phyloP scores from a whole-genome alignment of 139 green algal genomes.

The Picochlorum sp. region DNA sequence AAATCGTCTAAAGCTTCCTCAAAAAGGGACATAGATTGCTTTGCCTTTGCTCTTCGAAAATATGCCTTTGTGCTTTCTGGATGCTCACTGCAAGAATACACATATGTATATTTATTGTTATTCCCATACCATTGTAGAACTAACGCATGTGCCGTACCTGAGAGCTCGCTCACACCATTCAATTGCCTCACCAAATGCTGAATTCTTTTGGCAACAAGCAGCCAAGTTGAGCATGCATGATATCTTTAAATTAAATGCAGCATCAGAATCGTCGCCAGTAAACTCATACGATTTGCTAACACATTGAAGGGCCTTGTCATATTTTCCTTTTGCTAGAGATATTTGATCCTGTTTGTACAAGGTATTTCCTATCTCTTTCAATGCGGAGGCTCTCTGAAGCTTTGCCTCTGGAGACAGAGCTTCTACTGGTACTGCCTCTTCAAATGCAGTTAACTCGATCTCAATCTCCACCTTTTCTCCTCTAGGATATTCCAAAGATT shows the following conservation, averaged over 20 bases:
- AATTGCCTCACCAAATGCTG: conserved; percentile 23
- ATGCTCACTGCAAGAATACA: conserved; percentile 11
- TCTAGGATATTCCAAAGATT: conserved; percentile 5
- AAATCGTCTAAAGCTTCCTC: conserved; percentile 18
- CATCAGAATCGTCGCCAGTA: conserved; percentile 15
- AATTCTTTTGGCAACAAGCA: conserved; percentile 12
- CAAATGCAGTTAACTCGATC: conserved; percentile 58
- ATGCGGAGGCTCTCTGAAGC: conserved; percentile 29
- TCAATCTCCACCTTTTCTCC: conserved; percentile 51
- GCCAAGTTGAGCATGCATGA: conserved; percentile 26
- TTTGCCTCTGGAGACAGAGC: conserved; percentile 34
- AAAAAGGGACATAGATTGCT: conserved; percentile 12
- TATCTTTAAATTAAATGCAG: not conserved
- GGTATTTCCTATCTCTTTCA: conserved; percentile 56
- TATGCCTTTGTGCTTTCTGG: conserved; percentile 22
- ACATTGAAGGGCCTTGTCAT: conserved; percentile 22
- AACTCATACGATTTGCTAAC: conserved; percentile 13
- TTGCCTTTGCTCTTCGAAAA: conserved; percentile 20
- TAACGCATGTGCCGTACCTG: conserved; percentile 7
- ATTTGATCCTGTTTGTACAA: conserved; percentile 40
- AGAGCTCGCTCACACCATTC: conserved; percentile 17
- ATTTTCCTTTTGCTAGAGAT: conserved; percentile 19
- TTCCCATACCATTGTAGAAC: too few relatives aligned
- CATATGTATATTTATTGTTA: too few relatives aligned
- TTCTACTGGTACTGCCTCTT: conserved; percentile 44